Base-by-base conservation (phyloP, 2,329 filamentous ascomycete species). In the Penicillium sp. region DNA sequence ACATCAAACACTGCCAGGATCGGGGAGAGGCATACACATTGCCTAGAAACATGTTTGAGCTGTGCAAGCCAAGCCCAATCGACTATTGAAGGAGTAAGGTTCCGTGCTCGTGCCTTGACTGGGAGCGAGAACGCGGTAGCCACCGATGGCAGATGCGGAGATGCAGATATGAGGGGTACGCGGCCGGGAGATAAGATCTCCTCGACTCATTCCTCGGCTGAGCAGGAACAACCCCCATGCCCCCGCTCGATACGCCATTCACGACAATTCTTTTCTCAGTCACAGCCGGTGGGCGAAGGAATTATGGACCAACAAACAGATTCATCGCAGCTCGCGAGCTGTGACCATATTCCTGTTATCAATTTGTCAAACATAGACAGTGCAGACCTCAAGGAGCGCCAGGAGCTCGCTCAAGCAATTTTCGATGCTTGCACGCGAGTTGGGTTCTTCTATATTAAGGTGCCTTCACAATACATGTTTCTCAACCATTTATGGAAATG, bases 371-470 rank as follows among this genome's bases (percentile, higher is more conserved):
- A 66, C 14, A 70, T 81, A n/a, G 75, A 75, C 64, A 79, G 75
- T 54, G 57, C 67, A 2, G 58, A 68, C 1, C 54, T 75, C 0
- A 64, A 71, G 3, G 75, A 77, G 15, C 76, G 79, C 1, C 66
- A 75, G 50, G 67, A 67, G 7, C 73, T 82, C 4, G 78, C 81
- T 2, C 64, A 67, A 12, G 67, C 78, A 45, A 74, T 83, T 15
- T 73, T 77, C 7, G 76, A 62, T 42, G 70, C 67, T 1, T 72
- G 80, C 75, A 43, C 77, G 69, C 22, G 73, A 65, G 59, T 78
- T 42, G 78, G 80, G 4, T 82, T 82, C 65, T 81, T 83, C 67
- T 81, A 81, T 34, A 67, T 77, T 59, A 70, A 76, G 57, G 59
- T 69, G 60, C 54, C 20, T 3, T 22, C 22, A n/a, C 35, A 11